phyloP scores from a whole-genome alignment of 2,329 filamentous ascomycete species.

The Neofusicoccum parvum region DNA sequence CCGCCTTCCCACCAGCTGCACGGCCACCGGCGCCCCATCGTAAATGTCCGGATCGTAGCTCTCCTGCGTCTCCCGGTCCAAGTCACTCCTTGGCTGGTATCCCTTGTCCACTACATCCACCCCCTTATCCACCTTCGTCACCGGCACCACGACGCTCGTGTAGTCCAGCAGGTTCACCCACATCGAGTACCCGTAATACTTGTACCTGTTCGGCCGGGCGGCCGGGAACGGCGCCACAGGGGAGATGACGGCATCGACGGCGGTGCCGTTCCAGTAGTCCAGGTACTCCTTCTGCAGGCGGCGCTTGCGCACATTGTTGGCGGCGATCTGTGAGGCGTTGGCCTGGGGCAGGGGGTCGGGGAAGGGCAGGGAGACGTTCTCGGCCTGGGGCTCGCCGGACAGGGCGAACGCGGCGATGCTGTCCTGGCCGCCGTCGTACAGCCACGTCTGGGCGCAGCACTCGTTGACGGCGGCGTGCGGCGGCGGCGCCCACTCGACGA shows the following conservation, averaged over 20 bases:
- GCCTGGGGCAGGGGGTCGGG: constrained; percentile 10
- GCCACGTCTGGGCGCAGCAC: neutral
- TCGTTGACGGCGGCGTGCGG: constrained; percentile 8
- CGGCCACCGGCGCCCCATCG: constrained; percentile 28
- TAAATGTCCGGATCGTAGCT: constrained; percentile 18
- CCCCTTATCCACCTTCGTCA: constrained; percentile 55
- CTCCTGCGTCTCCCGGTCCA: constrained; percentile 18
- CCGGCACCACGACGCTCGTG: constrained; percentile 56
- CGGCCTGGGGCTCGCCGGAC: constrained; percentile 34
- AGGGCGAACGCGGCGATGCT: constrained; percentile 23
- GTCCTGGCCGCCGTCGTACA: neutral
- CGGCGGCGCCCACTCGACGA: constrained; percentile 25
- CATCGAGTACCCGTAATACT: constrained; percentile 48
- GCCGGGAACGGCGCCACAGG: constrained; percentile 42
- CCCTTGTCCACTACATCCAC: constrained; percentile 48
- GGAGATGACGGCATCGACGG: constrained; percentile 40
- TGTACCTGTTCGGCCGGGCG: constrained; percentile 50
- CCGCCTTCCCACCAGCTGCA: constrained; percentile 29
- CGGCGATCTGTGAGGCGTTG: constrained; percentile 35
- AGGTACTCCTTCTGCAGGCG: constrained; percentile 37
- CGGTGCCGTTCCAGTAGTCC: constrained; percentile 44
- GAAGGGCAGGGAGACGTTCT: constrained; percentile 28
- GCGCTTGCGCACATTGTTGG: constrained; percentile 28
- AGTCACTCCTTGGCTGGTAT: constrained; percentile 17
- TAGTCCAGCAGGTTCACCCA: constrained; percentile 61